These are phyloP conservation scores for Naganishia friedmannii DNA, from an alignment of 768 basidiomycete genomes.

Conservation along the genomic window DNA sequence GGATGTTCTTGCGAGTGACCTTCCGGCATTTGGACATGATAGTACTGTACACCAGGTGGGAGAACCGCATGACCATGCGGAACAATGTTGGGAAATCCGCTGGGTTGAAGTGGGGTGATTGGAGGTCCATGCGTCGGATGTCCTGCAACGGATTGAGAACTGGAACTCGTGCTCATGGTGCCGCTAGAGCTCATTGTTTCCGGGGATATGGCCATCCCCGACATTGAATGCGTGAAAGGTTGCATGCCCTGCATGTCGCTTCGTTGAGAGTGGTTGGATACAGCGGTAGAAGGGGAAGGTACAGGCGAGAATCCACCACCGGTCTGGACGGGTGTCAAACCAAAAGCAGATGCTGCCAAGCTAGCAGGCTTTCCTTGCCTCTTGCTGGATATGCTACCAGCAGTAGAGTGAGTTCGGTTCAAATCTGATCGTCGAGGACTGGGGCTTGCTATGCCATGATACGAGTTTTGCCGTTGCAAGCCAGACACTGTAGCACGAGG, in stretches of 20 bases:
- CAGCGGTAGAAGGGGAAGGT: constrained; percentile 34
- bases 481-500: constrained; percentile 37
- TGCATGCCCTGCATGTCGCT: constrained; percentile 37
- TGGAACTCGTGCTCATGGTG: constrained; percentile 28
- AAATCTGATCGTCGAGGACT: constrained; percentile 45
- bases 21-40: constrained; percentile 10
- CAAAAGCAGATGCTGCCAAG: constrained; percentile 50
- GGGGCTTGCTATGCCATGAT: constrained; percentile 42
- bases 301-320: constrained; percentile 34
- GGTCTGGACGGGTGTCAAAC: constrained; percentile 43
- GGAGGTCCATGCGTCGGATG: constrained; percentile 1
- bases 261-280: constrained; percentile 33
- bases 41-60: constrained; percentile 20
- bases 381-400: constrained; percentile 29
- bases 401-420: constrained; percentile 42
- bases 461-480: constrained; percentile 47
- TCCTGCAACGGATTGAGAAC: constrained; percentile 13
- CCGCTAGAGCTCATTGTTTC: constrained; percentile 29
- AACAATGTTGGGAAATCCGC: constrained; percentile 2
- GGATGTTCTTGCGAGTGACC: constrained; percentile 14
- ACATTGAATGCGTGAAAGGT: constrained; percentile 41
- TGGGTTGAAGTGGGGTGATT: constrained; percentile 13
- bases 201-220: constrained; percentile 47
- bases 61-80: not conserved
- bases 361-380: constrained; percentile 38